These are phyloP conservation scores for Hysterium pulicare DNA, from an alignment of 2,329 filamentous ascomycete genomes.

Conservation along the genomic window DNA sequence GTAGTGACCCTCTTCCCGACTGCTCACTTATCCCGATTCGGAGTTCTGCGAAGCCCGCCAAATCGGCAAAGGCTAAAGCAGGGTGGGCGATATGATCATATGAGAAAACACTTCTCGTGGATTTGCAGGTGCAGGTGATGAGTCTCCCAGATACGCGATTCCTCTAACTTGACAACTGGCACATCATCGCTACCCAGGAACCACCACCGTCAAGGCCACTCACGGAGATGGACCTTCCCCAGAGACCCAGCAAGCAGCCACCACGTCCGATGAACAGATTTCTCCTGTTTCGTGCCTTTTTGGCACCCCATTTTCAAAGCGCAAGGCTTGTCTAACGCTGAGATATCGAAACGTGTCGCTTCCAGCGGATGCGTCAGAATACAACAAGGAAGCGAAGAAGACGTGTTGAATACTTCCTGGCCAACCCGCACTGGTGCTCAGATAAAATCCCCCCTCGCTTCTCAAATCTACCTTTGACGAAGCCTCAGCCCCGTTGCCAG, in stretches of 20 bases:
- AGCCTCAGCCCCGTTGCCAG: no score
- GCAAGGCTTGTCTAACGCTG: neutral
- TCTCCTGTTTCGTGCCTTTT: neutral
- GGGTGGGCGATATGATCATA: conserved; percentile 11
- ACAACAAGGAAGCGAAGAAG: no score
- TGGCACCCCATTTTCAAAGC: neutral
- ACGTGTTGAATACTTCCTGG: no score
- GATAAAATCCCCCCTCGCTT: no score
- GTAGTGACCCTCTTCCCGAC: conserved; percentile 29
- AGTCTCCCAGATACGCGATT: no score
- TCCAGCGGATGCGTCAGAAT: no score
- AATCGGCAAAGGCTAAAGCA: conserved; percentile 7
- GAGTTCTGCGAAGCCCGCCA: neutral
- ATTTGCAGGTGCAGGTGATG: no score
- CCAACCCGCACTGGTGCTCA: no score
- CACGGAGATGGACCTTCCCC: neutral
- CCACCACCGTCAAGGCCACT: neutral
- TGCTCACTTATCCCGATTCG: neutral
- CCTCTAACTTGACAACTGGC: neutral
- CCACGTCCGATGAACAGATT: neutral
- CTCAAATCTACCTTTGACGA: no score
- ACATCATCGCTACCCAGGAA: neutral
- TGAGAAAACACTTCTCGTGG: no score
- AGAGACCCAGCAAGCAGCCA: neutral
- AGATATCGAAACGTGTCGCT: neutral